Base-by-base conservation (phyloP, 2,329 filamentous ascomycete genomes). In the Curvularia sp. region DNA sequence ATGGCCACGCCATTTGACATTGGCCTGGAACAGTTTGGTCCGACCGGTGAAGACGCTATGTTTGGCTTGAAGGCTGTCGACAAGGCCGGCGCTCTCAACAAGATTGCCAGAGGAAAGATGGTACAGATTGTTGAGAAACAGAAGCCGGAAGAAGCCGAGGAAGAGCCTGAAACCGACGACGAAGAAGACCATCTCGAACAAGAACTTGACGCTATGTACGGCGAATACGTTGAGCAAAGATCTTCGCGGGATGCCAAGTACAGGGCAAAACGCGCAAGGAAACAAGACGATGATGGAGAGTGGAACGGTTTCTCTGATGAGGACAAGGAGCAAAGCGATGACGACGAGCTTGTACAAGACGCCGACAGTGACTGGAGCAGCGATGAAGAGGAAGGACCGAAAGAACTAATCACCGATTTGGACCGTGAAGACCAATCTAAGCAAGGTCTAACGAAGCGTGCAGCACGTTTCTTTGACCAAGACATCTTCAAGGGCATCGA, bases 1-100 rank as follows among this genome's bases (percentile, higher is more conserved):
- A 99, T 99, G 95, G 89, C 89, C 2, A 91, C 93, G 0, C 95
- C 95, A 7, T 95, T 92, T 83, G 95, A 99, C 64, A 97, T 99
- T 63, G 95, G 95, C 71, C 86, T 96, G 80, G 95, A 97, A 74
- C 92, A 95, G 77, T 80, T 86, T 23, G 92, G 92, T 0, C 90
- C 91, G 0, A 82, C 86, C 49, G 93, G 92, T 23, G 88, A 92
- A 41, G 91, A 92, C 45, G 83, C 91, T 27, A 95, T 97, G 82
- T 99, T 99, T 75, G 87, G 87, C 2, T 83, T 98, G 46, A 96
- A 93, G 76, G 81, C 87, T 8, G 85, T 96, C 43, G 92, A 97
- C 73, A 90, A 91, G 74, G 86, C 87, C 18, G 87, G 88, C 46
- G 89, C 87, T 3, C 82, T 89, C 59, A 84, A 85, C 63, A 87